These are phyloP conservation scores for Begonia masoniana DNA, from an alignment of 306 rosid genomes.

Conservation along the genomic window DNA sequence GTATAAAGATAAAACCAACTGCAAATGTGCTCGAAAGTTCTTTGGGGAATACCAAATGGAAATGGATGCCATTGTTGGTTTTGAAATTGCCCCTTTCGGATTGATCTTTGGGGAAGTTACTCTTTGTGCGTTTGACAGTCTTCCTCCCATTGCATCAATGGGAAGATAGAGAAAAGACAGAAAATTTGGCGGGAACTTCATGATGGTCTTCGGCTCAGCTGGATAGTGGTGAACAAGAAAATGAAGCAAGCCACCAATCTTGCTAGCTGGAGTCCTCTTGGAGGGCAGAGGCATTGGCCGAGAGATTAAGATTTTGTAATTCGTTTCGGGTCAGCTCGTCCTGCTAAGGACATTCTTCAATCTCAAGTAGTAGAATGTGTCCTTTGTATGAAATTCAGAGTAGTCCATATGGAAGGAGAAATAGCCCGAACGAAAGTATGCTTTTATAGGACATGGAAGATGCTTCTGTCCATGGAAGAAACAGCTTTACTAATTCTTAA, in stretches of 20 bases:
- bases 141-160: conserved; percentile 56
- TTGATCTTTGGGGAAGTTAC: conserved; percentile 62
- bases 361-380: conserved; percentile 70
- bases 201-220: conserved; percentile 63
- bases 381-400: conserved; percentile 71
- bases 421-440: conserved; percentile 65
- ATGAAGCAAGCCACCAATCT: conserved; percentile 79
- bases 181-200: conserved; percentile 71
- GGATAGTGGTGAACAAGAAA: conserved; percentile 68
- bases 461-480: conserved; percentile 59
- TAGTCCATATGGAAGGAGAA: conserved; percentile 41
- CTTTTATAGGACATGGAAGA: conserved; percentile 86
- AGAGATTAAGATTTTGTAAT: conserved; percentile 67
- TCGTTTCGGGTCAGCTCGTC: conserved; percentile 69
- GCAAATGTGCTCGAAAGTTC: conserved; percentile 59
- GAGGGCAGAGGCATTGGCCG: conserved; percentile 93
- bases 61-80: conserved; percentile 57
- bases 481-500: conserved; percentile 65
- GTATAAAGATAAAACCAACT: conserved; percentile 41
- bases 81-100: conserved; percentile 71
- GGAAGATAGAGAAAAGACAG: conserved; percentile 79
- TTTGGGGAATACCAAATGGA: conserved; percentile 80
- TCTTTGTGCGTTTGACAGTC: conserved; percentile 59
- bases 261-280: conserved; percentile 82
- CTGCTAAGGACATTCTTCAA: conserved; percentile 68